phyloP scores from a whole-genome alignment of 1,139 yeast genomes.

The Zygotorulaspora mrakii region DNA sequence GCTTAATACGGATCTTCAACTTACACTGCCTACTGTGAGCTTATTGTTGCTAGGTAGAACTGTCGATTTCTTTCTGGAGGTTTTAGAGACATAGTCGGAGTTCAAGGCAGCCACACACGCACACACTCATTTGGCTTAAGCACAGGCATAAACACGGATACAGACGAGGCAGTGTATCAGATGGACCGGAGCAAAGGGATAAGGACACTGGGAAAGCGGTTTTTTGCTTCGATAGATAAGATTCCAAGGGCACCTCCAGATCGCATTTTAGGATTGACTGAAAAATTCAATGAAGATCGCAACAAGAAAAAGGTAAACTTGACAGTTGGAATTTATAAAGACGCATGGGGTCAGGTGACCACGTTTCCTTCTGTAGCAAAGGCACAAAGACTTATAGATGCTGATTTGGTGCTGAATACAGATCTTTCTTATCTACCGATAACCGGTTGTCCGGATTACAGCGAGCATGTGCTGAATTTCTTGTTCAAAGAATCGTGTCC shows the following conservation, averaged over 20 bases:
- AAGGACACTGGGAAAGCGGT: constrained; percentile 2
- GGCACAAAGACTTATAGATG: constrained; percentile 48
- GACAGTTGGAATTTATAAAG: constrained; percentile 93
- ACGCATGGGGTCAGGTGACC: constrained; percentile 79
- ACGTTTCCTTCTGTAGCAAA: constrained; percentile 74
- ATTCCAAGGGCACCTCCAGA: constrained; percentile 58
- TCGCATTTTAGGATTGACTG: constrained; percentile 66
- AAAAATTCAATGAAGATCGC: constrained; percentile 52
- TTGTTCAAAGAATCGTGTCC: constrained; percentile 55
- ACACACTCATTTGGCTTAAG: too few relatives aligned
- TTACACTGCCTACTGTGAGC: constrained; percentile 8
- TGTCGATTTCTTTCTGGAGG: constrained; percentile 9
- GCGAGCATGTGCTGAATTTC: constrained; percentile 63
- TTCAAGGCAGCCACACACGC: neutral
- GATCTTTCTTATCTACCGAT: constrained; percentile 54
- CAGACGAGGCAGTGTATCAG: neutral
- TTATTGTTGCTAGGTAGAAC: constrained; percentile 8
- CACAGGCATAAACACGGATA: too few relatives aligned
- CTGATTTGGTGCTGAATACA: constrained; percentile 48
- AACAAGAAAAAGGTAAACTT: constrained; percentile 72
- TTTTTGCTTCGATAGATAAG: constrained; percentile 15
- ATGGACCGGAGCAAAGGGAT: neutral
- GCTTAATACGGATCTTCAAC: constrained; percentile 4
- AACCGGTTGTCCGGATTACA: constrained; percentile 67
- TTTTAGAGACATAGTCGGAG: constrained; percentile 8